These are phyloP conservation scores for Arthrobotrys sphaeroides DNA, from an alignment of 2,329 filamentous ascomycete genomes.

Conservation along the genomic window DNA sequence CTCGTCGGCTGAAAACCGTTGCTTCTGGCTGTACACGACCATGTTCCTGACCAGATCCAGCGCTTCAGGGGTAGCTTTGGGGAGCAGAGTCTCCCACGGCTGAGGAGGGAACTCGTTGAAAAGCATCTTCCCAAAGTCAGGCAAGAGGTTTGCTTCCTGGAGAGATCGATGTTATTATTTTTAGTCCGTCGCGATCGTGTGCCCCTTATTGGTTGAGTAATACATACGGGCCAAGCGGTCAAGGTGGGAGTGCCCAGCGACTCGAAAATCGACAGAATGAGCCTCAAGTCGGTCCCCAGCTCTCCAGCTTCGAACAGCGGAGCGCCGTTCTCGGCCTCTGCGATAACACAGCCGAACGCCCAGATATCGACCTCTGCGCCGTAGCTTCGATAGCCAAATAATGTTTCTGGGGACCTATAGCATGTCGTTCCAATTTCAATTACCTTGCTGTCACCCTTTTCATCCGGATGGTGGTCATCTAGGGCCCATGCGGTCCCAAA, in stretches of 20 bases:
- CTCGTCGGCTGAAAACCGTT: conserved; percentile 73
- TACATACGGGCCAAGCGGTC: conserved; percentile 79
- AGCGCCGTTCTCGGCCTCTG: conserved; percentile 70
- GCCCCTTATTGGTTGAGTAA: neutral
- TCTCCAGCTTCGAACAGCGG: conserved; percentile 87
- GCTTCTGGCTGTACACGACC: conserved; percentile 76
- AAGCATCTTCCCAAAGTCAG: conserved; percentile 86
- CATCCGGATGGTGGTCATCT: conserved; percentile 67
- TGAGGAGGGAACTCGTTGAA: conserved; percentile 78
- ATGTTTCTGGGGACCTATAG: conserved; percentile 87
- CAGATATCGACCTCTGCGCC: conserved; percentile 82
- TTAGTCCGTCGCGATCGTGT: conserved; percentile 13
- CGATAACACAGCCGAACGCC: conserved; percentile 84
- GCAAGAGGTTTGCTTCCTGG: conserved; percentile 73
- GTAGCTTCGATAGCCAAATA: conserved; percentile 85
- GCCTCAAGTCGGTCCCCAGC: conserved; percentile 86
- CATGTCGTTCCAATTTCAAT: conserved; percentile 92
- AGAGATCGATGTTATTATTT: neutral
- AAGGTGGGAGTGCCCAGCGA: conserved; percentile 85
- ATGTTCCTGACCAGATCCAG: conserved; percentile 73
- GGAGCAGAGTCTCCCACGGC: conserved; percentile 76
- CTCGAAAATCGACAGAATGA: conserved; percentile 92
- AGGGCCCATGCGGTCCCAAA: conserved; percentile 92
- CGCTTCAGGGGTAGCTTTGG: conserved; percentile 68
- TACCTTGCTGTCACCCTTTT: conserved; percentile 76